Evolutionary conservation across 1,284 basidiomycete genomes (phyloP).

Genomic region (Trichosporon asahii): DNA sequence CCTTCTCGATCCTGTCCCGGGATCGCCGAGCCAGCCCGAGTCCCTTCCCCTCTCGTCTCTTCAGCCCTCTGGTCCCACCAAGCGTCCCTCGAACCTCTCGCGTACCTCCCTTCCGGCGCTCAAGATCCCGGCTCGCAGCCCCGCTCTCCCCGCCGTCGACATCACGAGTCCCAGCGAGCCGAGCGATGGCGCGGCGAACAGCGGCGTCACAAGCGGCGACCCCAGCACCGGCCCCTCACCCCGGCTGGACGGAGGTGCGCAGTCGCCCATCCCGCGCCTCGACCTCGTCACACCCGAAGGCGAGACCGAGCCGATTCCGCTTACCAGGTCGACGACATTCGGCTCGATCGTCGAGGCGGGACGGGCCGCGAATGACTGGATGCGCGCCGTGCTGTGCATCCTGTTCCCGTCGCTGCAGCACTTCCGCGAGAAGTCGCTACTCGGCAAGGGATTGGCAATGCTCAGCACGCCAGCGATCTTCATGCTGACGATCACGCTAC

Average conservation of each 20-base stretch:
- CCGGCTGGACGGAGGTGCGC: neutral
- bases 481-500: slow-evolving; percentile 79
- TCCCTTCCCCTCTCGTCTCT: neutral
- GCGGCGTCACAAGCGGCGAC: neutral
- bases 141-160: neutral
- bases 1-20: slow-evolving; percentile 4
- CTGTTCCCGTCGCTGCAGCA: slow-evolving; percentile 84
- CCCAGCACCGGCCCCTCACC: no score
- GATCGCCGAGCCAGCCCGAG: neutral
- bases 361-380: slow-evolving; percentile 51
- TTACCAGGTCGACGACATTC: slow-evolving; percentile 91
- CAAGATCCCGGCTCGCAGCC: neutral
- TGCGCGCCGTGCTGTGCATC: slow-evolving; percentile 13
- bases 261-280: neutral
- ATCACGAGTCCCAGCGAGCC: neutral
- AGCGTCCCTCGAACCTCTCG: neutral
- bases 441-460: slow-evolving; percentile 70
- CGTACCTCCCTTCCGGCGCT: neutral
- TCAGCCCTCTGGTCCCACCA: neutral
- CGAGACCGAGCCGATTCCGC: slow-evolving; percentile 60
- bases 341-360: slow-evolving; percentile 79
- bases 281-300: neutral
- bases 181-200: neutral
- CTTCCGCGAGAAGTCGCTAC: slow-evolving; percentile 66
- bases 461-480: slow-evolving; percentile 84